Evolutionary conservation across 2,329 filamentous ascomycete genomes (phyloP).

Genomic region (Ceratocystis ficicola): DNA sequence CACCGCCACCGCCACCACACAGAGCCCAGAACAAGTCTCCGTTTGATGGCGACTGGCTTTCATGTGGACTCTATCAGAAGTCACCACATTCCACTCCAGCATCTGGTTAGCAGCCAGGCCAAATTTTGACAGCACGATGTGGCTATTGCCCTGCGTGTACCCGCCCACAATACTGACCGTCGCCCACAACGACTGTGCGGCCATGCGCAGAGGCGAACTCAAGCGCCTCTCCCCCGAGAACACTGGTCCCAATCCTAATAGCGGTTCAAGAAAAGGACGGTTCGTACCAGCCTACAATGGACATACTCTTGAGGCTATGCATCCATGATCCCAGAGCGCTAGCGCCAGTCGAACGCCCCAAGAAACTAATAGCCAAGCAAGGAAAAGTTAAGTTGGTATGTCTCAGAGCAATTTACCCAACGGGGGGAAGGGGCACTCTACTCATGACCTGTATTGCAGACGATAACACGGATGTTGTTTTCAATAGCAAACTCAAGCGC

Average conservation of each 20-base stretch:
- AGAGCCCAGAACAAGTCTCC: conserved; percentile 53
- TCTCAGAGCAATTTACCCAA: not conserved
- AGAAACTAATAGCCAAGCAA: conserved; percentile 23
- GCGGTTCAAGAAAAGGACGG: conserved; percentile 34
- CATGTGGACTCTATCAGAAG: conserved; percentile 37
- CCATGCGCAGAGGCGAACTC: conserved; percentile 36
- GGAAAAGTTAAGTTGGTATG: conserved; percentile 27
- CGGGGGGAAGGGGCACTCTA: conserved; percentile 26
- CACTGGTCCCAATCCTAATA: conserved; percentile 44
- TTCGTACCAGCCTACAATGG: conserved; percentile 25
- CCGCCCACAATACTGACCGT: conserved; percentile 49
- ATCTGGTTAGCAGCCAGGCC: conserved; percentile 50
- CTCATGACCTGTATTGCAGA: conserved; percentile 30
- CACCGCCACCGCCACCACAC: conserved; percentile 48
- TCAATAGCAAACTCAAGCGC: conserved; percentile 31
- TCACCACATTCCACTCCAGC: conserved; percentile 45
- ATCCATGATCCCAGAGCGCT: conserved; percentile 33
- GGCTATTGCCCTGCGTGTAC: conserved; percentile 49
- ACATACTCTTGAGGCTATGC: conserved; percentile 31
- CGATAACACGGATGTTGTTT: conserved; percentile 31
- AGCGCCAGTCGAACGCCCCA: conserved; percentile 31
- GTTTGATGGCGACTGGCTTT: conserved; percentile 37
- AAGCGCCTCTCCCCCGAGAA: conserved; percentile 43
- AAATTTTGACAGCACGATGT: conserved; percentile 40
- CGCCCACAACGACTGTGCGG: conserved; percentile 41